Evolutionary conservation across 306 rosid genomes (phyloP), one percentile per base, ranked within the genome.

Genomic region (Gleditsia sinensis): DNA sequence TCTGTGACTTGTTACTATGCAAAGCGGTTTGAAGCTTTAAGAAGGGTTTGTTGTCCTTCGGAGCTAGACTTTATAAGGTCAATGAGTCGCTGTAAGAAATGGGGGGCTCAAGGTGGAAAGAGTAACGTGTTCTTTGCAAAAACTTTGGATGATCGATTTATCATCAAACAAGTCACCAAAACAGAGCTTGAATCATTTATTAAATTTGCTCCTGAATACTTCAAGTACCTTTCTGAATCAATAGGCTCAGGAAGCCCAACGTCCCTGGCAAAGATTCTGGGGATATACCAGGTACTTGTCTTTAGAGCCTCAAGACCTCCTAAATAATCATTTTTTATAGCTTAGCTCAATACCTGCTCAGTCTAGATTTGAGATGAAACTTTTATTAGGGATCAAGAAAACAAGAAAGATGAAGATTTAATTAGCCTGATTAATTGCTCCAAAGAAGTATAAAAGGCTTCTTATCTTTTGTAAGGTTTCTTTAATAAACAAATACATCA

Each of bases 51-150:
- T 54, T 95, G 99, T 77, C 87, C 93, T 74, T 92, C 97, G 4
- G 99, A 95, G 85, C 86, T 88, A 0, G 96, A 92, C 75, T 95
- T 64, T 50, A 59, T 92, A 76, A 90, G 98, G 85, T 95, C 99
- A 77, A 82, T 95, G 36, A 88, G 99, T 71, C 98, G 98, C 75
- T 90, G 99, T 75, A 95, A 88, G 88, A 88, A 86, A 72, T 95
- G 99, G 99, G 86, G 96, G 77, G 98, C 99, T 83, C 96, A 92
- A 82, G 99, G 99, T 69, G 99, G 99, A 14, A 95, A 95, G 90
- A 95, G 98, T 79, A 95, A 95, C 56, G 99, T 86, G 24, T 95
- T 95, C 80, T 95, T 95, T 75, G 99, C 99, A 0, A 95, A 95
- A 87, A 88, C 94, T 67, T 80, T 87, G 86, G 99, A 95, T 79